Evolutionary conservation across 192 early-diverging fungal species (phyloP).

Genomic region (Allomyces javanicus): DNA sequence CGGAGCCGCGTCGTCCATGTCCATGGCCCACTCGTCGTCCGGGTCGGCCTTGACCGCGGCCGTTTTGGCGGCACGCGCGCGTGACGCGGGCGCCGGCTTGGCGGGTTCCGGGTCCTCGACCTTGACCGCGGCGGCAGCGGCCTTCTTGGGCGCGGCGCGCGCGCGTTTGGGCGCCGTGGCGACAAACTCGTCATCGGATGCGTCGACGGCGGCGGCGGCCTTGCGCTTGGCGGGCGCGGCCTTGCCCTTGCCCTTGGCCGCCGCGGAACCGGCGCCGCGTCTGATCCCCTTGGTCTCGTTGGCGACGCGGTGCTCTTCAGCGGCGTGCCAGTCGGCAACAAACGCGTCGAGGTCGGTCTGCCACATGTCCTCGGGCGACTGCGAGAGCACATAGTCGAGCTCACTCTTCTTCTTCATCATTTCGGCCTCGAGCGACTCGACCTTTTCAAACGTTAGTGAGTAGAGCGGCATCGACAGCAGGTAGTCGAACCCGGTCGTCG

Average conservation of each 20-base stretch:
- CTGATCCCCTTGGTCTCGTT: conserved; percentile 7
- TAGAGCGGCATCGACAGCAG: conserved; percentile 76
- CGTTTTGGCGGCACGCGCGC: background rate
- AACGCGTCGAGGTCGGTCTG: conserved; percentile 66
- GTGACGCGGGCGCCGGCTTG: background rate
- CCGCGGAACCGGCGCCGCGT: conserved; percentile 1
- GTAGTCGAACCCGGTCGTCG: conserved; percentile 47
- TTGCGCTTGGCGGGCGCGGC: conserved; percentile 5
- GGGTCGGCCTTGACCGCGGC: background rate
- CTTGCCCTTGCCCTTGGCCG: conserved; percentile 13
- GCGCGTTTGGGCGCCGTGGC: conserved; percentile 2
- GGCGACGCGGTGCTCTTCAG: conserved; percentile 14
- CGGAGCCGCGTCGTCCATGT: conserved; percentile 8
- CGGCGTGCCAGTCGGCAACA: conserved; percentile 56
- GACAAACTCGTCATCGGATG: conserved; percentile 15
- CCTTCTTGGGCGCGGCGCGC: background rate
- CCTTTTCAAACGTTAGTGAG: conserved; percentile 74
- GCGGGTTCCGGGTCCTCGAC: background rate
- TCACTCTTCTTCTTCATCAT: conserved; percentile 41
- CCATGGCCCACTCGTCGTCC: conserved; percentile 12
- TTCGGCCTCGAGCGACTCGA: conserved; percentile 53
- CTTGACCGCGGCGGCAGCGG: background rate
- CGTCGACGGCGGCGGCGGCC: conserved; percentile 6
- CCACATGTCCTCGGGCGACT: conserved; percentile 64
- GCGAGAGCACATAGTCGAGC: conserved; percentile 38